phyloP scores from a whole-genome alignment of 1,284 basidiomycete genomes.

The Cutaneotrichosporon daszewskae region DNA sequence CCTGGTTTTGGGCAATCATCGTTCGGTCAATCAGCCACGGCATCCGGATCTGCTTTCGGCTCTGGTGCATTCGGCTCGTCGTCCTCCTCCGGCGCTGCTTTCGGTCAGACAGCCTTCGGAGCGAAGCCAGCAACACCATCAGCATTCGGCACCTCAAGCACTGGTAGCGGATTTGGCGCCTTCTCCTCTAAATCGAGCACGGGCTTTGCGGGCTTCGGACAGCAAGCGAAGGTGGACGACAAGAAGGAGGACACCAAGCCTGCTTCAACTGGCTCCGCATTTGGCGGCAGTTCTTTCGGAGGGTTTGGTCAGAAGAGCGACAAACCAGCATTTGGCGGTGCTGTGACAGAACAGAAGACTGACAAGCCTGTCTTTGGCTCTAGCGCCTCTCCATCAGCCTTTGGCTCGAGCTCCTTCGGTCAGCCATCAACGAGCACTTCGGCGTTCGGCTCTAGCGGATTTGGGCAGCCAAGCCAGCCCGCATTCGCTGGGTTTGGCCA shows the following conservation, averaged over 20 bases:
- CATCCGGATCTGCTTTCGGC: conserved; percentile 14
- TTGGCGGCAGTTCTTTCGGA: conserved; percentile 12
- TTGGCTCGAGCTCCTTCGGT: neutral
- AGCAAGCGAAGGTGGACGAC: no score
- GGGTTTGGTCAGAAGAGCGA: conserved; percentile 1
- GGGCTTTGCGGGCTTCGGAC: no score
- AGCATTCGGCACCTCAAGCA: conserved; percentile 5
- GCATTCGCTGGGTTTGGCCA: conserved; percentile 23
- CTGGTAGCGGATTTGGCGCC: conserved; percentile 9
- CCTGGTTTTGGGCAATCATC: conserved; percentile 5
- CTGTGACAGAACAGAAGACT: conserved; percentile 1
- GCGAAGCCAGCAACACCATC: conserved; percentile 1
- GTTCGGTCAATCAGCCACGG: conserved; percentile 5
- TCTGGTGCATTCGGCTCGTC: conserved; percentile 14
- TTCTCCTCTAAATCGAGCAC: no score
- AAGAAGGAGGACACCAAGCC: conserved; percentile 1
- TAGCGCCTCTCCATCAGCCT: neutral
- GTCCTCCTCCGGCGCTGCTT: conserved; percentile 5
- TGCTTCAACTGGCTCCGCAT: conserved; percentile 13
- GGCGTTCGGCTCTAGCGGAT: conserved; percentile 9
- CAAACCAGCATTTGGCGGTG: neutral
- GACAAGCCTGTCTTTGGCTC: neutral
- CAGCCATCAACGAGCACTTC: neutral
- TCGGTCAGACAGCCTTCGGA: conserved; percentile 15
- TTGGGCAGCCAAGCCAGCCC: conserved; percentile 8